A percentile compares a stretch with the other conserved stretches of the same genome.
Evolutionary conservation across 139 green algal genomes (phyloP).

Genomic region (Deuterostichococcus epilithicus): DNA sequence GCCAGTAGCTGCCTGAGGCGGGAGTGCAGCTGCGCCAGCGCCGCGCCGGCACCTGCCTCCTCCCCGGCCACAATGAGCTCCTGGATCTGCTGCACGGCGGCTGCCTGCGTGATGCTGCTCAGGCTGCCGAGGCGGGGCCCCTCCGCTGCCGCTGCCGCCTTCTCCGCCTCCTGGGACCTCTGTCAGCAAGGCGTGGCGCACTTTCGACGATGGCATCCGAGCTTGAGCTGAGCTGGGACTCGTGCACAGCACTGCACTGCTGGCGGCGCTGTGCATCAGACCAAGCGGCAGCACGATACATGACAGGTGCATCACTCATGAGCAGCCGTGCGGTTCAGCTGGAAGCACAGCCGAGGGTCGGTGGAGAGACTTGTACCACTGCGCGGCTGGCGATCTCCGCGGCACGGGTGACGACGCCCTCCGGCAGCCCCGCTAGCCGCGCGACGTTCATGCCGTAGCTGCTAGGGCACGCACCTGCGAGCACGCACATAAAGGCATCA

Average conservation of each 20-base stretch:
- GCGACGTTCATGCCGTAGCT: constrained; percentile 95
- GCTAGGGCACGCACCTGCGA: constrained; percentile 74
- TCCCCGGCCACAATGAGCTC: neutral
- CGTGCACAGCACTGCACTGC: too few relatives aligned
- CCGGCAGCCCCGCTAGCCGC: constrained; percentile 84
- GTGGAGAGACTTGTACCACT: neutral
- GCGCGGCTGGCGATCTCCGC: constrained; percentile 1
- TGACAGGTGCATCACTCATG: too few relatives aligned
- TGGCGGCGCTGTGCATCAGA: too few relatives aligned
- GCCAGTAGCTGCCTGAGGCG: neutral
- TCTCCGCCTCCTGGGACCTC: too few relatives aligned
- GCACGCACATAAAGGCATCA: too few relatives aligned
- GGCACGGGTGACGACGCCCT: constrained; percentile 52
- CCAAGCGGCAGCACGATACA: too few relatives aligned
- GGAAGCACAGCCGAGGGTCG: too few relatives aligned
- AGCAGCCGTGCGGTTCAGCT: too few relatives aligned
- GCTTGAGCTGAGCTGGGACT: too few relatives aligned
- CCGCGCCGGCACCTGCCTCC: neutral
- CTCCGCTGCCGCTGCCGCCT: neutral
- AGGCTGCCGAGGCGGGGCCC: neutral
- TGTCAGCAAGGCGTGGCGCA: too few relatives aligned
- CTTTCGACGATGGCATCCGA: too few relatives aligned
- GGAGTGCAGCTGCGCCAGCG: neutral
- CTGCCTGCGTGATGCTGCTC: neutral
- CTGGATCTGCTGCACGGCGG: neutral